Evolutionary conservation across 371 early-diverging fungal species (phyloP), one percentile per base, ranked within the genome.

Genomic region (Homolaphlyctis polyrhiza): DNA sequence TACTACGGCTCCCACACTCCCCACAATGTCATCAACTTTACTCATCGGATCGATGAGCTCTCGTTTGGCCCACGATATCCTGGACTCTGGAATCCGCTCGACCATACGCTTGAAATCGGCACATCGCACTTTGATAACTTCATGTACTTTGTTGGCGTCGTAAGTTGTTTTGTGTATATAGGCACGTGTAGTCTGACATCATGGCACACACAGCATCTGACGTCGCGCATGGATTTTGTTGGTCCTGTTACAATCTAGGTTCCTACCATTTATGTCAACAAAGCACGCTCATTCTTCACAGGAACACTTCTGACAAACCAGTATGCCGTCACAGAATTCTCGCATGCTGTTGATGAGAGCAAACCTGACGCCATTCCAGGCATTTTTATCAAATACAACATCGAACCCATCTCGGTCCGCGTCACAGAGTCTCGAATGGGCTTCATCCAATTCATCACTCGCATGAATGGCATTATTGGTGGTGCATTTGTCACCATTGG

Each of bases 51-150:
- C 57, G 92, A 94, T 71, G 86, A 89, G 68, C 79, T 96, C 33
- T 92, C 94, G 0, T 96, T 94, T 80, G 97, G 96, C 27, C 71
- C 73, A 21, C 67, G 86, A 30, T 95, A 93, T 66, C 92, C 94
- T 2, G 86, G 82, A 28, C 78, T 94, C 21, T 76, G 86, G 36
- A 95, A 95, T 68, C 97, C 97, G 39, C 76, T 96, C 18, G 93
- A 94, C 72, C 75, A 86, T 55, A 89, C 87, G 39, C 72, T 89
- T 28, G 91, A 92, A 64, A 65, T 86, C 1, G 71, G 91, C 2
- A 65, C 78, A 25, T 61, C 79, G 55, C 62, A 61, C 25, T 62
- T 60, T 63, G 55, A 55, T 25, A 55, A 35, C 35, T 55, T 55
- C 25, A 4, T 55, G 11, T 55, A 55, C 35, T 55, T 18, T 27